Evolutionary conservation across 768 basidiomycete genomes (phyloP).

Genomic region (Calvatia gigantea): DNA sequence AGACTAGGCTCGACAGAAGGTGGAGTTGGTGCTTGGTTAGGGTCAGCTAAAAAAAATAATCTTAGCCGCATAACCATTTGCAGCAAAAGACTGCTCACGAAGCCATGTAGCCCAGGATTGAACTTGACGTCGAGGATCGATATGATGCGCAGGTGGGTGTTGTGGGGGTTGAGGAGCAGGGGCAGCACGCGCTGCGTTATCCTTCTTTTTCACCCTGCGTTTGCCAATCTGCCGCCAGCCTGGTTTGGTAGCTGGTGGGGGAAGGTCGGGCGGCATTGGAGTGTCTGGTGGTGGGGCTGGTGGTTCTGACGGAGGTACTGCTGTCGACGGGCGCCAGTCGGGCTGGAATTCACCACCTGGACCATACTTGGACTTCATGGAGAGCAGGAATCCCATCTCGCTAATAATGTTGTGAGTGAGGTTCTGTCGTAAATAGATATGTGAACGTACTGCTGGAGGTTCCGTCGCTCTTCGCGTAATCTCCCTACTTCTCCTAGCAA

Average conservation of each 20-base stretch:
- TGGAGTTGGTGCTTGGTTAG: constrained; percentile 53
- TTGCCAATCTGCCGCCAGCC: constrained; percentile 10
- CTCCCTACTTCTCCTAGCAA: constrained; percentile 81
- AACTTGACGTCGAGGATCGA: constrained; percentile 41
- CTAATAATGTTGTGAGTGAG: constrained; percentile 30
- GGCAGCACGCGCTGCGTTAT: constrained; percentile 25
- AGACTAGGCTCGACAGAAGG: constrained; percentile 56
- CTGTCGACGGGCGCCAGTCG: constrained; percentile 57
- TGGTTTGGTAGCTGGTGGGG: background rate
- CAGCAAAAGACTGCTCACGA: constrained; percentile 43
- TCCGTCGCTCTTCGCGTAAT: constrained; percentile 73
- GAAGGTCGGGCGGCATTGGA: constrained; percentile 22
- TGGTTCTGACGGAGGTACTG: constrained; percentile 39
- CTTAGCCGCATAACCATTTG: constrained; percentile 4
- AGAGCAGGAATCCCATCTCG: constrained; percentile 70
- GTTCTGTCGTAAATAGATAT: background rate
- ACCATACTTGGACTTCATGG: constrained; percentile 71
- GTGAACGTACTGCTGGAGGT: constrained; percentile 67
- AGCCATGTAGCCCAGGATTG: constrained; percentile 65
- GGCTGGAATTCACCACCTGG: constrained; percentile 86
- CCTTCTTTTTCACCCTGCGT: constrained; percentile 27
- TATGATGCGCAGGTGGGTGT: constrained; percentile 27
- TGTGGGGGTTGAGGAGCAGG: constrained; percentile 35
- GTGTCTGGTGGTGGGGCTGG: constrained; percentile 34
- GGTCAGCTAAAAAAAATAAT: constrained; percentile 66